Evolutionary conservation across 331 rosid species (phyloP).

Genomic region (Ulmus americana): DNA sequence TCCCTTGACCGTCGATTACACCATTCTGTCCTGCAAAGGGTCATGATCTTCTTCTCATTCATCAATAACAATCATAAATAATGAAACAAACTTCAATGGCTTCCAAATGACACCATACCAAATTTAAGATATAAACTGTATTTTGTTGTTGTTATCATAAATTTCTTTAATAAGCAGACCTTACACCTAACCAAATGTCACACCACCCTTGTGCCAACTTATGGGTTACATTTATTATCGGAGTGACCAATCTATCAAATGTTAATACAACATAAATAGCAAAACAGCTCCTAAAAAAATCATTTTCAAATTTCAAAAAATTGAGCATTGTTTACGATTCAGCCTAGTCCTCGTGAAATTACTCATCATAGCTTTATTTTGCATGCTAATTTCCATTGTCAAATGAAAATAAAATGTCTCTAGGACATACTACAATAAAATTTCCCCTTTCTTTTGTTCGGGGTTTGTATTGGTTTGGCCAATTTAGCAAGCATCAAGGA

Average conservation of each 20-base stretch:
- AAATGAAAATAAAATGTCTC: too few relatives aligned
- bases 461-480: too few relatives aligned
- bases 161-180: background rate
- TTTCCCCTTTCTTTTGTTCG: too few relatives aligned
- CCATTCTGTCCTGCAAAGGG: conserved; percentile 73
- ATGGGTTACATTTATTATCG: background rate
- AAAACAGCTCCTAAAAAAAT: background rate
- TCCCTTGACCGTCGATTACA: conserved; percentile 85
- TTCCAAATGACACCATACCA: background rate
- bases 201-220: conserved; percentile 1
- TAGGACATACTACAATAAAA: too few relatives aligned
- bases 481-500: too few relatives aligned
- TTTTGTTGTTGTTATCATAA: conserved; percentile 3
- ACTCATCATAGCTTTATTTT: too few relatives aligned
- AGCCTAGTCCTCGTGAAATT: too few relatives aligned
- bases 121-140: background rate
- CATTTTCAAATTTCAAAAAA: too few relatives aligned
- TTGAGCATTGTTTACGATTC: too few relatives aligned
- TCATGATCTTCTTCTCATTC: conserved; percentile 13
- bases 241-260: background rate
- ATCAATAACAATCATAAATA: background rate
- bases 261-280: background rate
- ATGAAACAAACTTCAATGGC: background rate
- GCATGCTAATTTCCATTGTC: too few relatives aligned
- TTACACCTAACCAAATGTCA: background rate